Evolutionary conservation across 208 protist genomes (phyloP), one percentile per base, ranked within the genome.

Genomic region (Acanthamoeba castellanii): DNA sequence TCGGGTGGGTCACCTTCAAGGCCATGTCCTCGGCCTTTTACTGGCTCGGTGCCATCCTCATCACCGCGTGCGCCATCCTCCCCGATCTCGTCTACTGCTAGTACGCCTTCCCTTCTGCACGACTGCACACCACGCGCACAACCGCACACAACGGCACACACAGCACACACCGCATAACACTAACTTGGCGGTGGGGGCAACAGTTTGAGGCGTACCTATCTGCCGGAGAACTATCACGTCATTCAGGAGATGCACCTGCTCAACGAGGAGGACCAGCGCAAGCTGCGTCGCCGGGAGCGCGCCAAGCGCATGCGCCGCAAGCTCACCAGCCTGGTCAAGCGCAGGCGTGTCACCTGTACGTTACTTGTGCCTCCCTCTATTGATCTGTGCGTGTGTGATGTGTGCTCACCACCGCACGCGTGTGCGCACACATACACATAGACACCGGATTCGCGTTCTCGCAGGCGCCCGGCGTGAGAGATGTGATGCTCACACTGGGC

Each of bases 381-480:
- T 9, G 45, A 30, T 50, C 11, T 11, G 45, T 47, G 32, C 16
- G 8, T 84, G 45, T 52, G 45, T 8, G 32, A 55, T 84, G 11
- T 82, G 30, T 22, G 11, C 25, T 34, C 1, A 78, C 37, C 70
- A 78, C 9, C 27, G 13, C 22, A 22, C 47, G 82, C 59, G n/a
- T 27, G n/a, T 55, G 37, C 34, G 84, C 57, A 6, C n/a, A n/a
- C 66, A 93, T n/a, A n/a, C n/a, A n/a, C n/a, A n/a, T n/a, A n/a
- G 89, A 93, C 45, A 93, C 89, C 14, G 89, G 89, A 27, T 93
- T 93, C 25, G 89, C 89, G n/a, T 93, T 93, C 66, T 32, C 82
- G 47, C 52, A 89, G 55, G 82, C 47, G 14, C 52, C 82, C 30
- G 82, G 82, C 22, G 82, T 52, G 37, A 13, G 74, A 4, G 74